Conservation (phyloP, 441 rosid genomes). For the Pelargonium cotyledonis region DNA sequence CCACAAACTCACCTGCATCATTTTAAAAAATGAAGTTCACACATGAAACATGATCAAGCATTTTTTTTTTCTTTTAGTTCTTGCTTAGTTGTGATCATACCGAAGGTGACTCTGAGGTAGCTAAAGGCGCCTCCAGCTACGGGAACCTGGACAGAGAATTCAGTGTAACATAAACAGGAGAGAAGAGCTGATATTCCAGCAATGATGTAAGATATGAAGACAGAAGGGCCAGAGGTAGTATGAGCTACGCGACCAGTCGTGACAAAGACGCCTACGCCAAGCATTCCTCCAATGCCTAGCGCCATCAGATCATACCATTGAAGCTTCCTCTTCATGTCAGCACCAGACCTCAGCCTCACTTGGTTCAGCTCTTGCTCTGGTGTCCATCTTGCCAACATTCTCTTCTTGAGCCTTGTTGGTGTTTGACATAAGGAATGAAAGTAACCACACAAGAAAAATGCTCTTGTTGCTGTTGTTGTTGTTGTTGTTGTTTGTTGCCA, state of each 20-base stretch:
- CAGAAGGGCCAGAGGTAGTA: constrained; percentile 62
- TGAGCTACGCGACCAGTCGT: constrained; percentile 73
- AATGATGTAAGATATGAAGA: constrained; percentile 68
- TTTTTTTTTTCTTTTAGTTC: background rate
- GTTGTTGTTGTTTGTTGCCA: constrained; percentile 25
- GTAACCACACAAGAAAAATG: constrained; percentile 35
- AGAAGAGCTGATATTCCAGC: constrained; percentile 87
- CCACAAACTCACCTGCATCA: constrained; percentile 69
- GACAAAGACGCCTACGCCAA: constrained; percentile 84
- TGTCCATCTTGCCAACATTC: constrained; percentile 92
- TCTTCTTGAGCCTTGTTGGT: constrained; percentile 69
- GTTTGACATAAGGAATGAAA: constrained; percentile 66
- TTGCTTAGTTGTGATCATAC: constrained; percentile 30
- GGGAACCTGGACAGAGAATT: constrained; percentile 86
- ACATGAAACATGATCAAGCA: constrained; percentile 4
- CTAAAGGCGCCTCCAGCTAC: constrained; percentile 97
- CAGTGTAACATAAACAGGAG: constrained; percentile 82
- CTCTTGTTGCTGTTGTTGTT: constrained; percentile 9
- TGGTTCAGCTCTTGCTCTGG: constrained; percentile 80
- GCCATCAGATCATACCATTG: constrained; percentile 72
- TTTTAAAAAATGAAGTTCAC: constrained; percentile 6
- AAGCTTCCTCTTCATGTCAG: constrained; percentile 91
- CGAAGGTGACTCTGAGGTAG: constrained; percentile 85
- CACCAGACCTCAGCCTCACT: constrained; percentile 75
- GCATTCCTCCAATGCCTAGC: constrained; percentile 97